These are phyloP conservation scores for Geranomyces variabilis DNA, from an alignment of 192 early-diverging fungal genomes.

Conservation along the genomic window DNA sequence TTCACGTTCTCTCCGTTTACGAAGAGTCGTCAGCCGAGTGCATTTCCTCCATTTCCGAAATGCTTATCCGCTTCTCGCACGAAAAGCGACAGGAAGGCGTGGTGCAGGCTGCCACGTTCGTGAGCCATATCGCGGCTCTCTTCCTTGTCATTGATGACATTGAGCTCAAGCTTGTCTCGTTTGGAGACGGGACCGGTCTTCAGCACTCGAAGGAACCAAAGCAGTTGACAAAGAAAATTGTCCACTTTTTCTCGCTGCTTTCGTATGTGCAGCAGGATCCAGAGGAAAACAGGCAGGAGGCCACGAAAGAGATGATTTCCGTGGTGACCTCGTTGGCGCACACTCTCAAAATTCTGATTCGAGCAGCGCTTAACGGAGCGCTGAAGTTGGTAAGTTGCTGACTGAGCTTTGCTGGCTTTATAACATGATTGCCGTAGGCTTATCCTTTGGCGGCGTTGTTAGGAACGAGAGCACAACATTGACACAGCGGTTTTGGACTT, in stretches of 20 bases:
- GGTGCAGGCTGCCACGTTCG: constrained; percentile 80
- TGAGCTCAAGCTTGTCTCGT: constrained; percentile 69
- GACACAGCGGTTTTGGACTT: constrained; percentile 65
- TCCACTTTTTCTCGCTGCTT: constrained; percentile 91
- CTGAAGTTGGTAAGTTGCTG: constrained; percentile 67
- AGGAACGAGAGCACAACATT: constrained; percentile 66
- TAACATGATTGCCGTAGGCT: not conserved
- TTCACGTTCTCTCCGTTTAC: constrained; percentile 89
- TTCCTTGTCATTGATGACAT: constrained; percentile 89
- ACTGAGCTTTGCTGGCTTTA: not conserved
- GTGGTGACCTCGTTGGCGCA: constrained; percentile 91
- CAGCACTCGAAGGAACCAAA: constrained; percentile 80
- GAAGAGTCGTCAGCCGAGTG: constrained; percentile 96
- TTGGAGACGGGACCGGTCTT: constrained; percentile 63
- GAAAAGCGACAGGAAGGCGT: constrained; percentile 81
- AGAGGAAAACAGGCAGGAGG: constrained; percentile 49
- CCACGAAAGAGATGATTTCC: constrained; percentile 84
- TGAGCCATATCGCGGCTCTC: constrained; percentile 90
- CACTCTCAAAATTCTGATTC: constrained; percentile 87
- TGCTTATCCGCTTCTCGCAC: constrained; percentile 88
- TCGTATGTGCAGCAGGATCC: constrained; percentile 62
- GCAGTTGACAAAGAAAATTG: constrained; percentile 92
- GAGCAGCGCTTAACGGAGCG: constrained; percentile 84
- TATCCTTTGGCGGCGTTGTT: not conserved
- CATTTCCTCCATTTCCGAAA: constrained; percentile 74